A percentile compares a stretch with the other conserved stretches of the same genome.
Conservation (phyloP, 2,329 filamentous ascomycete genomes). For the Talaromyces sp. region DNA sequence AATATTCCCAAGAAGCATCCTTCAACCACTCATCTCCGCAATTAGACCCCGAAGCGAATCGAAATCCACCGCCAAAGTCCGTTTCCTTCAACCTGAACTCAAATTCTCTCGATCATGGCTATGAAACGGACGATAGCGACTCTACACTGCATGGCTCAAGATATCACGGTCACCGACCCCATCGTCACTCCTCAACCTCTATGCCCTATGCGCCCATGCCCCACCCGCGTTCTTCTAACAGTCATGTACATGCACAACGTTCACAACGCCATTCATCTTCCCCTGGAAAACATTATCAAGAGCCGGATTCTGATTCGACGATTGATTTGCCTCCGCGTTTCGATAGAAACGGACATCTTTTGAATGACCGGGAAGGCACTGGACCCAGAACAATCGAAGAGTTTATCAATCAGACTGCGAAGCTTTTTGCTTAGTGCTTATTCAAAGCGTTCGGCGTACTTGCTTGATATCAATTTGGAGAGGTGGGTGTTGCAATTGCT, state of each 20-base stretch:
- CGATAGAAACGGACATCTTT: not conserved
- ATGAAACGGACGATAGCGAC: constrained; percentile 49
- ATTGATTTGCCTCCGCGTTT: constrained; percentile 3
- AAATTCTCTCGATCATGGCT: constrained; percentile 34
- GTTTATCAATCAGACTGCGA: not conserved
- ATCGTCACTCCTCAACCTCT: constrained; percentile 29
- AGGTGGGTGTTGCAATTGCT: too few relatives aligned
- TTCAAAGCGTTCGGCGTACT: too few relatives aligned
- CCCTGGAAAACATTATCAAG: constrained; percentile 7
- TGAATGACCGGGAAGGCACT: not conserved
- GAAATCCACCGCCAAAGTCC: constrained; percentile 29
- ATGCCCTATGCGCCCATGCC: constrained; percentile 21
- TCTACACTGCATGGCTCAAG: constrained; percentile 31
- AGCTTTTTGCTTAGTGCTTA: not conserved
- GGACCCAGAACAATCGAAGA: not conserved
- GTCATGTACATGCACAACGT: constrained; percentile 4
- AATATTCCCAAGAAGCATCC: constrained; percentile 16
- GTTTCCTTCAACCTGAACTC: constrained; percentile 34
- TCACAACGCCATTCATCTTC: constrained; percentile 1
- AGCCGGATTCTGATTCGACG: constrained; percentile 46
- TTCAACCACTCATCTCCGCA: constrained; percentile 11
- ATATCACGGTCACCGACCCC: constrained; percentile 23
- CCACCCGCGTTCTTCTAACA: constrained; percentile 7
- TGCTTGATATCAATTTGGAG: too few relatives aligned
- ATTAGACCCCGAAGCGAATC: constrained; percentile 26